These are phyloP conservation scores for Arthrobotrys megalospora DNA, from an alignment of 2,329 filamentous ascomycete genomes.

Conservation along the genomic window DNA sequence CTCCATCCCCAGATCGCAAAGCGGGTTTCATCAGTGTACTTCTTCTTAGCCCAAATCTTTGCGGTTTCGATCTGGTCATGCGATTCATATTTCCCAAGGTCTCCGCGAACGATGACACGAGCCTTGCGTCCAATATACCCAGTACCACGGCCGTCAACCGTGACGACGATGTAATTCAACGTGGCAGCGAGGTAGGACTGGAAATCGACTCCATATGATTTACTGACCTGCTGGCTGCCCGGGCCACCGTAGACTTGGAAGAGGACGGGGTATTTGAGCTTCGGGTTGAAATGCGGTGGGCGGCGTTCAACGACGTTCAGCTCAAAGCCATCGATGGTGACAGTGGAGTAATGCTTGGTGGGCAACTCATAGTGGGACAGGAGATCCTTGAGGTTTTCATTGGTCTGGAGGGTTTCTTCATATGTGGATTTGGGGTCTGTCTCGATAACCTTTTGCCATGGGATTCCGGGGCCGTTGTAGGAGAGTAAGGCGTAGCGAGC, in stretches of 20 bases:
- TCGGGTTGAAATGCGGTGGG: conserved; percentile 87
- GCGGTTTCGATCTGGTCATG: conserved; percentile 92
- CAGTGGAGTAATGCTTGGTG: conserved; percentile 83
- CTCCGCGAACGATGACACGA: conserved; percentile 84
- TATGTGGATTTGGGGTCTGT: conserved; percentile 75
- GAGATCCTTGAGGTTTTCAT: conserved; percentile 77
- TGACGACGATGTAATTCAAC: conserved; percentile 93
- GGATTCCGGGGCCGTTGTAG: conserved; percentile 86
- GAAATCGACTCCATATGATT: conserved; percentile 87
- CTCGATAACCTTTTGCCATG: conserved; percentile 90
- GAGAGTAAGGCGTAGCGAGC: conserved; percentile 87
- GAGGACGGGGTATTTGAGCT: conserved; percentile 90
- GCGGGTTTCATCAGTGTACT: conserved; percentile 84
- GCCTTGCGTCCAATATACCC: conserved; percentile 89
- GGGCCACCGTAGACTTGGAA: conserved; percentile 97
- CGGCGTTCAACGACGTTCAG: conserved; percentile 85
- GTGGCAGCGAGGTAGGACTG: conserved; percentile 88
- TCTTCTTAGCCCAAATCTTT: conserved; percentile 83
- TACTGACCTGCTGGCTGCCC: conserved; percentile 88
- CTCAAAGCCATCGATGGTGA: conserved; percentile 85
- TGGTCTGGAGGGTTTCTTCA: conserved; percentile 82
- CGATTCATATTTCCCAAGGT: conserved; percentile 87
- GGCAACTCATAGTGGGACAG: conserved; percentile 85
- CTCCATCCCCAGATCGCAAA: conserved; percentile 99
- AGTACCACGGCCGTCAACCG: conserved; percentile 92